These are phyloP conservation scores for Olyra latifolia DNA, from an alignment of 176 grass and related monocot species.

Conservation along the genomic window DNA sequence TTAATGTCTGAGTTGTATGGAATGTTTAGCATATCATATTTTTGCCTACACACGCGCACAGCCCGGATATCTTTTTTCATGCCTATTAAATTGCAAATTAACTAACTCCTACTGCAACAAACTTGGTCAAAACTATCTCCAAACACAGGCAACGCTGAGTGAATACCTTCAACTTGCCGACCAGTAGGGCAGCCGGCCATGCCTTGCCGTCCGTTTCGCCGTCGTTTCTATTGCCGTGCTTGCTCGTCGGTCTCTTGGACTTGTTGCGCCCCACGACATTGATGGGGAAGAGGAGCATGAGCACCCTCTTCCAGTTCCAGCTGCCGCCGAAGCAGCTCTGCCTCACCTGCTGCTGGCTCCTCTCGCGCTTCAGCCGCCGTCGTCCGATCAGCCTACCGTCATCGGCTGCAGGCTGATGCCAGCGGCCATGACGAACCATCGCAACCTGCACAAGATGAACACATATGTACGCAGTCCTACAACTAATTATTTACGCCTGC, in stretches of 20 bases:
- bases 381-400: neutral
- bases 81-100: no score
- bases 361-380: conserved; percentile 6
- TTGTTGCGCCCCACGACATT: neutral
- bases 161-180: conserved; percentile 21
- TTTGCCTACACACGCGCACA: no score
- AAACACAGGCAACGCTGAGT: no score
- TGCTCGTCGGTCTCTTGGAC: neutral
- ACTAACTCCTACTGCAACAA: no score
- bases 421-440: neutral
- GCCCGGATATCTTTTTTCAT: no score
- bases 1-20: no score
- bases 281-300: conserved; percentile 27
- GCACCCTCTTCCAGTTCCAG: conserved; percentile 47
- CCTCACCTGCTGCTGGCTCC: conserved; percentile 28
- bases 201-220: neutral
- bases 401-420: neutral
- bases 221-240: neutral
- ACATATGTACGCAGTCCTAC: neutral
- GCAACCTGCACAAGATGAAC: neutral
- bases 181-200: conserved; percentile 26
- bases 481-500: no score
- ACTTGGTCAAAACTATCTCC: no score
- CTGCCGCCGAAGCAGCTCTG: conserved; percentile 17
- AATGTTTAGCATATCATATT: no score